Conservation (phyloP, 768 basidiomycete genomes). For the Cystofilobasidium ferigula region DNA sequence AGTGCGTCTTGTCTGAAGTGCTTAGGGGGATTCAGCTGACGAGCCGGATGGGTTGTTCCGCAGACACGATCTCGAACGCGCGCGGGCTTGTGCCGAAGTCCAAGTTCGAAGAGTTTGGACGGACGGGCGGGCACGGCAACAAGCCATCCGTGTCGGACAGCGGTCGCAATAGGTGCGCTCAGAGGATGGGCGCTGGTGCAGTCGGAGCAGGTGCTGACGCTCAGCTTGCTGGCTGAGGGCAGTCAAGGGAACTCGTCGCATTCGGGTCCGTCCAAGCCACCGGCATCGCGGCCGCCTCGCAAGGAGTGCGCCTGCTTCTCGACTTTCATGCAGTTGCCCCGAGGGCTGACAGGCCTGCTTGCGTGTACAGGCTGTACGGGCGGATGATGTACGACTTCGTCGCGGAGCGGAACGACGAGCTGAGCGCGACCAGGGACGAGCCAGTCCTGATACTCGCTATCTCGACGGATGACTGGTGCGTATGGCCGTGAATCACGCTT, state of each 20-base stretch:
- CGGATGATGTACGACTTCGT: slow-evolving; percentile 88
- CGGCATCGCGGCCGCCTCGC: not conserved
- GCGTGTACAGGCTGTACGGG: slow-evolving; percentile 62
- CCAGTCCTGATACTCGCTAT: slow-evolving; percentile 94
- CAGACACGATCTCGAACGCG: slow-evolving; percentile 26
- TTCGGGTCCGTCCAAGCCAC: not conserved
- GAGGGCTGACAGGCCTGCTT: not conserved
- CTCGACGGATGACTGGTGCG: slow-evolving; percentile 92
- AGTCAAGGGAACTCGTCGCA: not conserved
- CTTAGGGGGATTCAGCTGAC: not conserved
- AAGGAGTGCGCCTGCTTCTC: not conserved
- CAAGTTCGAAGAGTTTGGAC: slow-evolving; percentile 83
- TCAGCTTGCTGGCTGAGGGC: not conserved
- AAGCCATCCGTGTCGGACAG: slow-evolving; percentile 7
- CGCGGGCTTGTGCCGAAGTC: slow-evolving; percentile 70
- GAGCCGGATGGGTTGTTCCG: no score
- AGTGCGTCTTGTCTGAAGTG: slow-evolving; percentile 40
- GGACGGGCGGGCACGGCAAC: slow-evolving; percentile 38
- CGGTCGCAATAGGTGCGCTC: not conserved
- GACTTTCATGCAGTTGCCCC: no score
- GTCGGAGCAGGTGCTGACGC: not conserved
- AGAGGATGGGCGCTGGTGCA: not conserved
- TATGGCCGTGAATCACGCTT: slow-evolving; percentile 5
- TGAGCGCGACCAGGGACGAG: slow-evolving; percentile 88
- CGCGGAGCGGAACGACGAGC: slow-evolving; percentile 92